Evolutionary conservation across 2,329 filamentous ascomycete species (phyloP).

Genomic region (Sarocladium oryzae): DNA sequence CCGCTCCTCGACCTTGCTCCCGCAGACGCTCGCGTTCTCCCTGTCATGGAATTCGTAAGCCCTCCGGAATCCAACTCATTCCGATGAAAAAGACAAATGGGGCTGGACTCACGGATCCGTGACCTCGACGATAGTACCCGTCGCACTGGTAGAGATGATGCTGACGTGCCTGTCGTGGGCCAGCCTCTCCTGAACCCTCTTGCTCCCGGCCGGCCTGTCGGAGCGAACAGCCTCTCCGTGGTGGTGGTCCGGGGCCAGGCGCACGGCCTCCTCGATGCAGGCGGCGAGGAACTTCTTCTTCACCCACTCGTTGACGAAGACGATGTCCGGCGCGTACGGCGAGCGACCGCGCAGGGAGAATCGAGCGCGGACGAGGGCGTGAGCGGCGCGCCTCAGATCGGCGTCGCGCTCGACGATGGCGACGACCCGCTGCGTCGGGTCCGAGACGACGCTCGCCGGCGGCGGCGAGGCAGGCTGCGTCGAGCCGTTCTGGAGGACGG

Average conservation of each 20-base stretch:
- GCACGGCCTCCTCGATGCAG: constrained; percentile 24
- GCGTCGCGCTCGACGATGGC: constrained; percentile 57
- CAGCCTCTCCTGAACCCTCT: background rate
- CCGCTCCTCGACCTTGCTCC: constrained; percentile 33
- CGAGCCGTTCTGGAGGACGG: constrained; percentile 9
- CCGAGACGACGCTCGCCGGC: background rate
- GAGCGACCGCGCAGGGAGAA: constrained; percentile 50
- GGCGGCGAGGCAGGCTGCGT: too few species aligned
- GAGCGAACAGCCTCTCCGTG: too few species aligned
- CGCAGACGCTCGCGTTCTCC: too few species aligned
- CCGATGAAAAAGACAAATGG: too few species aligned
- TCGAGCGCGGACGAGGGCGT: constrained; percentile 44
- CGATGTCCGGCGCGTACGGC: constrained; percentile 54
- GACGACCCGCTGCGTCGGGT: constrained; percentile 26
- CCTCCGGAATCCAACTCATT: too few species aligned
- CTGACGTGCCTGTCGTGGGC: background rate
- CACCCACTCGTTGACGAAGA: constrained; percentile 58
- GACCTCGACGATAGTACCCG: constrained; percentile 19
- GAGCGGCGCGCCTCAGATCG: constrained; percentile 45
- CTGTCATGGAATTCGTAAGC: too few species aligned
- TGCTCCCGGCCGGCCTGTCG: too few species aligned
- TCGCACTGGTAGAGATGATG: constrained; percentile 17
- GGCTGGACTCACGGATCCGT: constrained; percentile 8
- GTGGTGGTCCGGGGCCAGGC: constrained; percentile 10
- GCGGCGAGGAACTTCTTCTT: constrained; percentile 48